Conservation (phyloP, 306 rosid genomes). For the Cucumis hystrix region DNA sequence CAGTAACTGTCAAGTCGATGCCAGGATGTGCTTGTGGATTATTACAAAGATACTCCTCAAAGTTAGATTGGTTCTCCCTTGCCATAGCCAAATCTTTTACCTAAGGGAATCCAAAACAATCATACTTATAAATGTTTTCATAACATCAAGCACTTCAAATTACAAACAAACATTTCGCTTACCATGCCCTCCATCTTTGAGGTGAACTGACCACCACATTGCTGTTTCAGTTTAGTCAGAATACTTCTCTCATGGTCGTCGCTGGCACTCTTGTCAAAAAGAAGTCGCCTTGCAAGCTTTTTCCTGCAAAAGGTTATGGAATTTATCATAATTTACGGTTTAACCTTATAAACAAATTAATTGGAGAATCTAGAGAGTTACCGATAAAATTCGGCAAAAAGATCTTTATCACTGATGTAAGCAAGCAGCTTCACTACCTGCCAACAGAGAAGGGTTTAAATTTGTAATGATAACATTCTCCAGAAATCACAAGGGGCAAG, state of each 20-base stretch:
- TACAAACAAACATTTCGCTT: not conserved
- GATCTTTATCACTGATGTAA: constrained; percentile 45
- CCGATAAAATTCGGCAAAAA: constrained; percentile 42
- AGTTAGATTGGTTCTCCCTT: constrained; percentile 33
- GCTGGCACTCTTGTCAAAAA: constrained; percentile 42
- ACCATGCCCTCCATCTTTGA: constrained; percentile 56
- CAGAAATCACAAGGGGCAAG: not conserved
- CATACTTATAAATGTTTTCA: not conserved
- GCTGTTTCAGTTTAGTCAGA: constrained; percentile 39
- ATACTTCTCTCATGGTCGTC: constrained; percentile 48
- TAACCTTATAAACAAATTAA: not conserved
- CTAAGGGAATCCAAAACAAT: constrained; percentile 9
- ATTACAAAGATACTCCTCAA: constrained; percentile 32
- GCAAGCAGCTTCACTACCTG: constrained; percentile 44
- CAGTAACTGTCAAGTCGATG: constrained; percentile 39
- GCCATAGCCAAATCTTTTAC: constrained; percentile 42
- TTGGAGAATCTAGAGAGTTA: not conserved
- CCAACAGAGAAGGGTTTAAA: not conserved
- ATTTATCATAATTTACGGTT: not conserved
- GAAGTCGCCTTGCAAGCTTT: constrained; percentile 47
- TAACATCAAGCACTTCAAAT: not conserved
- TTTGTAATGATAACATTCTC: not conserved
- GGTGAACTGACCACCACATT: constrained; percentile 43
- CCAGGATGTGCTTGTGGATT: constrained; percentile 28
- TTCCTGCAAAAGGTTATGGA: constrained; percentile 21